Evolutionary conservation across 148 eudicot genomes (phyloP), one percentile per base, ranked within the genome.

Genomic region (Fagopyrum tataricum): DNA sequence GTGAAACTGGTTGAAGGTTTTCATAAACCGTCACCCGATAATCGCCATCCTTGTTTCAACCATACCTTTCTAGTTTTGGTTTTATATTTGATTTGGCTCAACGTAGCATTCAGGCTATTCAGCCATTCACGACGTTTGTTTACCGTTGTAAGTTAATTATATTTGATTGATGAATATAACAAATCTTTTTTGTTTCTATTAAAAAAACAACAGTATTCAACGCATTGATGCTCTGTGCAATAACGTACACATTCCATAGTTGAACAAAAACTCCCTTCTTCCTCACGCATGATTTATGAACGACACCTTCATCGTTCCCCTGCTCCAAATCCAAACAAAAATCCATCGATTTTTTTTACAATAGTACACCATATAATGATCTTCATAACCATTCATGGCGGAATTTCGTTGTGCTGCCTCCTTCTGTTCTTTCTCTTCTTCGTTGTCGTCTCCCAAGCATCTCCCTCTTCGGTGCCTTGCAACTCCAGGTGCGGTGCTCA

Each of bases 401-500:
- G 11, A 14, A 14, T 13, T 6, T 64, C 68, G 12, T 4, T 8
- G 7, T 13, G 1, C 69, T 64, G 14, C n/a, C 44, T 64, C 69
- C 43, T 15, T 17, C 24, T 26, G n/a, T 13, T 61, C 40, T 3
- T 26, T 43, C 20, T 15, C 43, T 62, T 62, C 68, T 2, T 42
- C 18, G 44, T 4, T 37, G 20, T 43, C 18, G 42, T 8, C 68
- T n/a, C 68, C 41, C 6, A n/a, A 37, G 13, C 44, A 1, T 37
- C 68, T 12, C 17, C 68, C 40, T 61, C 41, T 1, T 61, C 41
- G 17, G 67, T 1, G 2, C 67, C 69, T 64, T 64, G 69, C 69
- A 64, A 64, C 69, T 64, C 43, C 43, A 64, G 43, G 17, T 64
- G 69, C 26, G 69, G 69, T 43, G 9, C 44, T 21, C 69, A 64